These are phyloP conservation scores for Neopestalotiopsis sp. DNA, from an alignment of 2,329 filamentous ascomycete genomes.

Conservation along the genomic window DNA sequence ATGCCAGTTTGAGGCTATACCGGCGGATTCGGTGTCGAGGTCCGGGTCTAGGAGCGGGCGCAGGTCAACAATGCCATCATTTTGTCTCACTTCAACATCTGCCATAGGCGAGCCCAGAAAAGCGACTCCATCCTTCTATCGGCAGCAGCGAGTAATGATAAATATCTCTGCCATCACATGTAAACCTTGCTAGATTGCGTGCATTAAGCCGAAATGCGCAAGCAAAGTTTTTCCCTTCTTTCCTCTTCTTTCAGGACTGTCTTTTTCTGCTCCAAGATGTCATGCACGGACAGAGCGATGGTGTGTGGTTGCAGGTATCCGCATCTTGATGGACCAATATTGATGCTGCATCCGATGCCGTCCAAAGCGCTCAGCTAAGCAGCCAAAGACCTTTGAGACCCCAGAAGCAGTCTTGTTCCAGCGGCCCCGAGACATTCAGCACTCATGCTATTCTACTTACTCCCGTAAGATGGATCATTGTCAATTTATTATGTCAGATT, in stretches of 20 bases:
- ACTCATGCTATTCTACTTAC: background rate
- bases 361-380: background rate
- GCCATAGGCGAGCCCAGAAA: constrained; percentile 13
- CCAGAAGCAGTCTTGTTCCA: background rate
- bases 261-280: background rate
- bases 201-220: background rate
- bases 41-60: background rate
- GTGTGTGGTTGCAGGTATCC: too few relatives aligned
- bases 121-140: background rate
- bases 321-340: background rate
- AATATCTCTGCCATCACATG: constrained; percentile 2
- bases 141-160: constrained; percentile 16
- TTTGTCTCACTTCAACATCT: constrained; percentile 17
- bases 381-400: too few relatives aligned
- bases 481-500: background rate
- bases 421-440: background rate
- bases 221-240: background rate
- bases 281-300: background rate
- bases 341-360: background rate
- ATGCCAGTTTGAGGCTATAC: constrained; percentile 11
- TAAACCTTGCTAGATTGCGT: constrained; percentile 3
- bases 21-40: background rate
- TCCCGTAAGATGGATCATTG: background rate
- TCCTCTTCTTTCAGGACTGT: background rate
- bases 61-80: constrained; percentile 18